Conservation (phyloP, 441 rosid species). For the Rhodomyrtus psidioides region DNA sequence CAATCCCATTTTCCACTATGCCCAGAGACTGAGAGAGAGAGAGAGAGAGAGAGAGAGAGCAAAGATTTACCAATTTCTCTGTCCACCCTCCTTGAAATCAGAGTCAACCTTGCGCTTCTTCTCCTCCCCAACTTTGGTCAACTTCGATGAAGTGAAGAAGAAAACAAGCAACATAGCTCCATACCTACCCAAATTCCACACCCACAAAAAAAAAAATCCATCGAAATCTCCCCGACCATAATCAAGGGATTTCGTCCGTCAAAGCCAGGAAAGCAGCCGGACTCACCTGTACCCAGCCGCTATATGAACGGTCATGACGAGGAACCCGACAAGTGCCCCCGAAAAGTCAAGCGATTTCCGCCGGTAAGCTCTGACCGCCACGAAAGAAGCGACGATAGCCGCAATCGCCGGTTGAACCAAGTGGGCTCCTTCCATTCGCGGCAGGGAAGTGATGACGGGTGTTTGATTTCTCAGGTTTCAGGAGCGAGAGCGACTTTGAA, state of each 20-base stretch:
- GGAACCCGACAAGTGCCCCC: constrained; percentile 71
- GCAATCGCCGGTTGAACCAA: constrained; percentile 38
- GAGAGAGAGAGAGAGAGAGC: background rate
- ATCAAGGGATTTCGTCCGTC: background rate
- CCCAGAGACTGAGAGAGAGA: too few relatives aligned
- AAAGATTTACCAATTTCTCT: constrained; percentile 63
- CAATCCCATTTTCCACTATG: background rate
- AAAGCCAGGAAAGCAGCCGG: too few relatives aligned
- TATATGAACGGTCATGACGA: constrained; percentile 65
- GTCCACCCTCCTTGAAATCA: constrained; percentile 90
- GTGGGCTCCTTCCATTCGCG: constrained; percentile 26
- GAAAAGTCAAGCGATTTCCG: constrained; percentile 72
- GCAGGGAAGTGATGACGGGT: background rate
- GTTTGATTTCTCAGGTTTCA: background rate
- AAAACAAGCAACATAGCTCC: constrained; percentile 73
- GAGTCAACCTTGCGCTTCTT: constrained; percentile 68
- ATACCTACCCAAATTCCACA: constrained; percentile 31
- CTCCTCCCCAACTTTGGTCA: constrained; percentile 80
- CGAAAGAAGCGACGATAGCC: constrained; percentile 31
- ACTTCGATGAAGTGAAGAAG: constrained; percentile 79
- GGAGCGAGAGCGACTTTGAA: background rate
- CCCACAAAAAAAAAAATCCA: background rate
- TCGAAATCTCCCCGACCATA: background rate
- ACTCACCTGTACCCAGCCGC: constrained; percentile 63
- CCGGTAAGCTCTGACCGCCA: constrained; percentile 55